Evolutionary conservation across 2,329 filamentous ascomycete species (phyloP), one percentile per base, ranked within the genome.

Genomic region (Claviceps humidiphila): DNA sequence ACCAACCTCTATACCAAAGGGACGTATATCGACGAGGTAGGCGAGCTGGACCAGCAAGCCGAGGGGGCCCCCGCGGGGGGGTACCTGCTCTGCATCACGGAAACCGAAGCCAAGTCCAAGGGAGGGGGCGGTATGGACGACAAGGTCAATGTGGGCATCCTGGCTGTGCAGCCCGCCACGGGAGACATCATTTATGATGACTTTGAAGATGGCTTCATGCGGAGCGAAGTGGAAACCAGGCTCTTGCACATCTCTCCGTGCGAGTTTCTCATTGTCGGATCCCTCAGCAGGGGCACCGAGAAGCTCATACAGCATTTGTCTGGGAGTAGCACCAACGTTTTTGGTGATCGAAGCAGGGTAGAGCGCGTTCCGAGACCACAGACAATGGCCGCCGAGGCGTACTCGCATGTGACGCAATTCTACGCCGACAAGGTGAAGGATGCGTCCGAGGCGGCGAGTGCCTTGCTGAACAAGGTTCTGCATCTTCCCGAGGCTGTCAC

Each of bases 1-100:
- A 97, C 93, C 16, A 96, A 95, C 63, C 76, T 98, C 6, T 98
- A 98, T 69, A 98, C 93, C 8, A 98, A 97, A 67, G 93, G 90
- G 44, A 98, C 93, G 2, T 98, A 97, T 60, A 85, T 98, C 53
- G 93, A 97, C 63, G 93, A 98, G 65, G 78, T 87, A 9, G 91
- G 93, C 56, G 88, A 88, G 26, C 68, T 95, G 5, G 85, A 87
- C 50, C 71, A 72, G 51, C 64, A 63, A 60, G 54, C 56, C 17
- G 71, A 61, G 58, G 71, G 56, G 0, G 74, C 78, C 1, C 76
- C 81, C 0, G 72, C 78, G 1, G 81, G 77, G n/a, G 93, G 93
- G n/a, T 95, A 96, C 63, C 73, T 98, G 17, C 79, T 98, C 2
- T 96, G 91, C 63, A 81, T 98, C 57, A 95, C 90, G 0, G 93